A percentile compares a stretch with the other conserved stretches of the same genome.
Conservation (phyloP, 345 rosid genomes). For the Eucalyptus curtisii region DNA sequence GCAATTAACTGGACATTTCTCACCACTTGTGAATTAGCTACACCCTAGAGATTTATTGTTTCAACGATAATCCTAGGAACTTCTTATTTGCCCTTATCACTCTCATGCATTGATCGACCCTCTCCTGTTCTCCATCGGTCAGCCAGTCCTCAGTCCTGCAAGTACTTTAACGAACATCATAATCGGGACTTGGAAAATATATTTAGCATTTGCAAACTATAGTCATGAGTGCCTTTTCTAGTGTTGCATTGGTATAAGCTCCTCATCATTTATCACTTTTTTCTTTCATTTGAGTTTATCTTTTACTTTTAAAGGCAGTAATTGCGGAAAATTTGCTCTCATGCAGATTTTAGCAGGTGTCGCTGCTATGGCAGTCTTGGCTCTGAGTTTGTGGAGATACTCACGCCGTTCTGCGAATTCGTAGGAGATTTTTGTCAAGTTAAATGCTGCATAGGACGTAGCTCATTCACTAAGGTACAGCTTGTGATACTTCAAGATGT, state of each 20-base stretch:
- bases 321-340: not conserved
- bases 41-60: not conserved
- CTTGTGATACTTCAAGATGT: not conserved
- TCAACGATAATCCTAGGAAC: not conserved
- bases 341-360: constrained; percentile 51
- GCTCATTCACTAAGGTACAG: not conserved
- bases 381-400: constrained; percentile 50
- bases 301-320: not conserved
- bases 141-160: not conserved
- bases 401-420: constrained; percentile 24
- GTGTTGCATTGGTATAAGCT: not conserved
- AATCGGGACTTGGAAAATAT: not conserved
- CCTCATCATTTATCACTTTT: not conserved
- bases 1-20: not conserved
- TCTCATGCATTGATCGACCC: not conserved
- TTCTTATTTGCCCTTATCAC: not conserved
- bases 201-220: not conserved
- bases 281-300: not conserved
- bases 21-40: not conserved
- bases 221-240: not conserved
- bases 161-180: not conserved
- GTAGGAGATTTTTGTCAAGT: not conserved
- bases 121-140: not conserved
- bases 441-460: not conserved
- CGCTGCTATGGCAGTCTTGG: constrained; percentile 40